Evolutionary conservation across 1,284 basidiomycete genomes (phyloP).

Genomic region (Volvariella surrecta): DNA sequence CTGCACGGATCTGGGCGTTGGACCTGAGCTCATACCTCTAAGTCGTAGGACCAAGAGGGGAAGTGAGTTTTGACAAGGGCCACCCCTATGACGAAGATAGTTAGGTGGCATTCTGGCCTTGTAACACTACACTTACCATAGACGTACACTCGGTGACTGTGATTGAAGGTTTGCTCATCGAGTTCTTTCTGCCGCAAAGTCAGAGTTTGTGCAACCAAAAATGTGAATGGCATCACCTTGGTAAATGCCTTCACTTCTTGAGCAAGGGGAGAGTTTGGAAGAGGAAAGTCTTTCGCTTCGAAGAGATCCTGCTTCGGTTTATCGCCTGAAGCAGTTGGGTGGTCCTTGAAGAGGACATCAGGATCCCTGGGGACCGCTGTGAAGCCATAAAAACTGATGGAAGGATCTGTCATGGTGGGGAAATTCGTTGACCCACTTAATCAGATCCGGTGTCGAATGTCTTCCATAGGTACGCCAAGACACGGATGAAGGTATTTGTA

Average conservation of each 20-base stretch:
- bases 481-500: constrained; percentile 8
- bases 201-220: not conserved
- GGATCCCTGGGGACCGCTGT: constrained; percentile 41
- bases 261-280: constrained; percentile 35
- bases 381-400: constrained; percentile 35
- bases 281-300: constrained; percentile 30
- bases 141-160: constrained; percentile 42
- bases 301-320: constrained; percentile 38
- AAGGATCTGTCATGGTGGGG: not conserved
- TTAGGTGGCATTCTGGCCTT: not conserved
- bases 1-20: not conserved
- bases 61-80: constrained; percentile 41
- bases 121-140: constrained; percentile 25
- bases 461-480: too few species aligned
- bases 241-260: constrained; percentile 34
- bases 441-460: too few species aligned
- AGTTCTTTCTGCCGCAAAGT: constrained; percentile 30
- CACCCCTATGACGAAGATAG: constrained; percentile 23
- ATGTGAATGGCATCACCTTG: constrained; percentile 21
- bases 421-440: too few species aligned
- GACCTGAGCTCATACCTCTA: constrained; percentile 13
- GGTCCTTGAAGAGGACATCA: constrained; percentile 37
- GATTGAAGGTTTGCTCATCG: constrained; percentile 39
- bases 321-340: constrained; percentile 36
- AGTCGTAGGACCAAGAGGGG: constrained; percentile 35